phyloP scores from a whole-genome alignment of 2,329 filamentous ascomycete genomes.

The Verticillium nonalfalfae region DNA sequence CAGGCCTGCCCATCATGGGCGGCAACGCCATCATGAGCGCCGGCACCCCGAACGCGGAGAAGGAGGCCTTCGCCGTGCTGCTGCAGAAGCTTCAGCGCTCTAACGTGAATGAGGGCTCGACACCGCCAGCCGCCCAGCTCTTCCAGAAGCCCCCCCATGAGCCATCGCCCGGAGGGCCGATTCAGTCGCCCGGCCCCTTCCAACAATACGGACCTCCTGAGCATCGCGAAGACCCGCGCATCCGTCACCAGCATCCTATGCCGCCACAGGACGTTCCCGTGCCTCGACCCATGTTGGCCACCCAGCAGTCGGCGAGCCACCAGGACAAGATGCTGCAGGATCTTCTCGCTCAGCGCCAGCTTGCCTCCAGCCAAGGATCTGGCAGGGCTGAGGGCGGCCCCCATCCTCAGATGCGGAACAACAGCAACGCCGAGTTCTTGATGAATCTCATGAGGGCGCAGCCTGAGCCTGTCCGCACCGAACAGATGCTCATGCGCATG shows the following conservation, averaged over 20 bases:
- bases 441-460: conserved; percentile 69
- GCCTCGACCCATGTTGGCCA: conserved; percentile 38
- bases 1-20: not conserved
- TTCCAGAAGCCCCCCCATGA: conserved; percentile 33
- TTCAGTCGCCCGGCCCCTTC: conserved; percentile 42
- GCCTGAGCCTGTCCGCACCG: conserved; percentile 43
- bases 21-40: not conserved
- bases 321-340: conserved; percentile 57
- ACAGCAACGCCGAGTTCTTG: conserved; percentile 73
- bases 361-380: conserved; percentile 43
- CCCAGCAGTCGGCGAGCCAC: conserved; percentile 39
- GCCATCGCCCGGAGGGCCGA: conserved; percentile 19
- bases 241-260: conserved; percentile 31
- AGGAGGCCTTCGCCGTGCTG: conserved; percentile 78
- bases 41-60: conserved; percentile 56
- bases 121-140: conserved; percentile 35
- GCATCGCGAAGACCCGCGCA: conserved; percentile 35
- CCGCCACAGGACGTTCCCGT: conserved; percentile 46
- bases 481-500: conserved; percentile 46
- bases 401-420: conserved; percentile 30
- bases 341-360: conserved; percentile 52
- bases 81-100: conserved; percentile 72
- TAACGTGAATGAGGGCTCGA: conserved; percentile 32
- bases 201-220: conserved; percentile 35
- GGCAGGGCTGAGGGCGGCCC: conserved; percentile 35